These are phyloP conservation scores for Xylaria sp. DNA, from an alignment of 2,329 filamentous ascomycete genomes.

Conservation along the genomic window DNA sequence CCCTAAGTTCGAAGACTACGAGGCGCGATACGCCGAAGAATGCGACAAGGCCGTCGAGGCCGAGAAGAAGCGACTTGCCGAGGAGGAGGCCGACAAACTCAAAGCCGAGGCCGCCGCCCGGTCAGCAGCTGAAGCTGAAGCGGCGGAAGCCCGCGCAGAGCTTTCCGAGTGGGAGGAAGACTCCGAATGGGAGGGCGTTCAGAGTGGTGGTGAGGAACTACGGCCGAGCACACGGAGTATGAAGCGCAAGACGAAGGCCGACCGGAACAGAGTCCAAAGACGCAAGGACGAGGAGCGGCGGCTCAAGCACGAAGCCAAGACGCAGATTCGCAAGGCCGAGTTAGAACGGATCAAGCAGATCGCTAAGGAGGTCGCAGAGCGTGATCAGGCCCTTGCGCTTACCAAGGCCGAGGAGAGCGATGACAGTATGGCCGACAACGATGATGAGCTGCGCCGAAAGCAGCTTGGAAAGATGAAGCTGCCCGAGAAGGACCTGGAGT, in stretches of 20 bases:
- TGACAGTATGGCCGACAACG: conserved; percentile 45
- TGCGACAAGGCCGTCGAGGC: conserved; percentile 73
- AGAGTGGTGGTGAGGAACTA: conserved; percentile 72
- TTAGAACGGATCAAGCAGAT: conserved; percentile 66
- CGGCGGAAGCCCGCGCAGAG: conserved; percentile 61
- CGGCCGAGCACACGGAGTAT: conserved; percentile 65
- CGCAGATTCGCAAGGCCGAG: conserved; percentile 69
- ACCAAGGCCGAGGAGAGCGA: conserved; percentile 43
- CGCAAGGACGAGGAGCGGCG: conserved; percentile 81
- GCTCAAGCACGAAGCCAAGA: conserved; percentile 68
- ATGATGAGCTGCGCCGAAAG: conserved; percentile 61
- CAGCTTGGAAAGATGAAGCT: conserved; percentile 69
- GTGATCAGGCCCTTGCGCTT: conserved; percentile 46
- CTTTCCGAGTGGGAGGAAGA: conserved; percentile 76
- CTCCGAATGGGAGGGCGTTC: conserved; percentile 83
- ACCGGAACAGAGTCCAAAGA: conserved; percentile 82
- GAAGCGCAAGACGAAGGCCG: conserved; percentile 76
- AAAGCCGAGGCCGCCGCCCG: conserved; percentile 61
- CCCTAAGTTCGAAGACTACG: conserved; percentile 80
- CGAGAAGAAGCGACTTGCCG: conserved; percentile 67
- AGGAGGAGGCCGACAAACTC: conserved; percentile 60
- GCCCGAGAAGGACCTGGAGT: conserved; percentile 72
- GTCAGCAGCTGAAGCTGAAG: conserved; percentile 70
- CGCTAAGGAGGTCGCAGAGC: conserved; percentile 54
- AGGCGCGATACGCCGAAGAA: conserved; percentile 66